Conservation (phyloP, 1,139 yeast species). For the Eremothecium gossypii region DNA sequence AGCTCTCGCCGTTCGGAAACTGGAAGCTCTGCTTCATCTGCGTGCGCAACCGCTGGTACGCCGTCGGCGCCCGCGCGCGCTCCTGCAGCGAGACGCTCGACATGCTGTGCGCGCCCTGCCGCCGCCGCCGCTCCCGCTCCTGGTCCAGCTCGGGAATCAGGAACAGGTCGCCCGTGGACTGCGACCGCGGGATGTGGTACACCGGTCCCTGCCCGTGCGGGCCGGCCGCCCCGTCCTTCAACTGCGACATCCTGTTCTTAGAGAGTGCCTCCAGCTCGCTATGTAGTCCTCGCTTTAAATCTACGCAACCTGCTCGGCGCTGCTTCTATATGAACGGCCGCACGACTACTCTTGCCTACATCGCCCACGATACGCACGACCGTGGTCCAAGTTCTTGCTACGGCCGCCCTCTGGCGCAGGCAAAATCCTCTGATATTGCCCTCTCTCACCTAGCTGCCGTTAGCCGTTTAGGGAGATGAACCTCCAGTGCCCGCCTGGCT, state of each 20-base stretch:
- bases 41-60: slow-evolving; percentile 23
- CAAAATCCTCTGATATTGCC: too few species aligned
- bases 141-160: slow-evolving; percentile 8
- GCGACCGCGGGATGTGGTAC: slow-evolving; percentile 13
- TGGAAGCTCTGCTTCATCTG: slow-evolving; percentile 24
- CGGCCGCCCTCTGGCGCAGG: too few species aligned
- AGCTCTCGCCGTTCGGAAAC: slow-evolving; percentile 29
- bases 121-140: slow-evolving; percentile 3
- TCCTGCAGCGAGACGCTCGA: slow-evolving; percentile 2
- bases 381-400: too few species aligned
- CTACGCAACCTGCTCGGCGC: too few species aligned
- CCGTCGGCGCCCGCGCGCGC: slow-evolving; percentile 10
- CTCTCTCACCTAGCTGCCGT: too few species aligned
- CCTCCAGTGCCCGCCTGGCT: too few species aligned
- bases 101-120: slow-evolving; percentile 5
- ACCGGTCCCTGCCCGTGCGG: not conserved
- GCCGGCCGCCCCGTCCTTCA: not conserved
- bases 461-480: too few species aligned
- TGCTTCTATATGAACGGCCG: too few species aligned
- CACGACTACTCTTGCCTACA: too few species aligned
- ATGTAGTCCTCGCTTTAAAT: too few species aligned
- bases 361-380: too few species aligned
- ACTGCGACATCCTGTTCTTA: not conserved
- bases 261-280: not conserved
- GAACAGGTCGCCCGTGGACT: slow-evolving; percentile 17